Conservation (phyloP, 192 early-diverging fungal genomes). For the Obelidium mucronatum region DNA sequence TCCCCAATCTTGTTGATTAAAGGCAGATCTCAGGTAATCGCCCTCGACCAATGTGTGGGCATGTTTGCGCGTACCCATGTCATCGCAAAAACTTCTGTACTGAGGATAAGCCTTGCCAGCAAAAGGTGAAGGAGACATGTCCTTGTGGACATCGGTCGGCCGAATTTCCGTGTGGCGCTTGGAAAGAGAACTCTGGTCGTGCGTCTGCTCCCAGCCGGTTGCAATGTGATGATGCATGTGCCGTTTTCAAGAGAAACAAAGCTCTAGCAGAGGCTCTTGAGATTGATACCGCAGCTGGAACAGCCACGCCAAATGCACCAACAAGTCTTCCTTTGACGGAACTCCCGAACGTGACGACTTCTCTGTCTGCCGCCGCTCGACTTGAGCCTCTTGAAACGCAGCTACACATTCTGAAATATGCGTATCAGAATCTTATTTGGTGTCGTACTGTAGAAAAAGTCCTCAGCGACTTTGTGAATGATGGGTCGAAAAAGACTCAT, state of each 20-base stretch:
- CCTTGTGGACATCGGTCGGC: slow-evolving; percentile 74
- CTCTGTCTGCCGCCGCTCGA: background rate
- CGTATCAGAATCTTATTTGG: slow-evolving; percentile 66
- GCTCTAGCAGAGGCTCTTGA: slow-evolving; percentile 82
- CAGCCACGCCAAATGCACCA: background rate
- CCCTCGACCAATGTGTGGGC: slow-evolving; percentile 82
- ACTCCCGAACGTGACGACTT: background rate
- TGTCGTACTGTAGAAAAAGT: slow-evolving; percentile 72
- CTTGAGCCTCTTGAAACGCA: slow-evolving; percentile 62
- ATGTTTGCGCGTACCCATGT: slow-evolving; percentile 76
- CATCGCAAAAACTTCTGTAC: slow-evolving; percentile 81
- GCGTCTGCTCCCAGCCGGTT: slow-evolving; percentile 57
- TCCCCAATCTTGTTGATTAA: background rate
- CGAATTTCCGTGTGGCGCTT: slow-evolving; percentile 73
- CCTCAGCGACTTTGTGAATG: slow-evolving; percentile 72
- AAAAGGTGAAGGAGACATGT: slow-evolving; percentile 68
- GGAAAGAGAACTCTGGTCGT: slow-evolving; percentile 45
- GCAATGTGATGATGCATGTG: slow-evolving; percentile 84
- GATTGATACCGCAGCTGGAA: slow-evolving; percentile 29
- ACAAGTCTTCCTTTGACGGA: background rate
- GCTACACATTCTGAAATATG: slow-evolving; percentile 67
- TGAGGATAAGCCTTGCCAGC: slow-evolving; percentile 75
- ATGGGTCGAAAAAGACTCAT: slow-evolving; percentile 57
- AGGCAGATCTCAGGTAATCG: slow-evolving; percentile 63
- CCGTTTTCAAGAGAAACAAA: slow-evolving; percentile 78